Base-by-base conservation (phyloP, 495 filamentous ascomycete genomes). In the Tuber microsphaerosporum region DNA sequence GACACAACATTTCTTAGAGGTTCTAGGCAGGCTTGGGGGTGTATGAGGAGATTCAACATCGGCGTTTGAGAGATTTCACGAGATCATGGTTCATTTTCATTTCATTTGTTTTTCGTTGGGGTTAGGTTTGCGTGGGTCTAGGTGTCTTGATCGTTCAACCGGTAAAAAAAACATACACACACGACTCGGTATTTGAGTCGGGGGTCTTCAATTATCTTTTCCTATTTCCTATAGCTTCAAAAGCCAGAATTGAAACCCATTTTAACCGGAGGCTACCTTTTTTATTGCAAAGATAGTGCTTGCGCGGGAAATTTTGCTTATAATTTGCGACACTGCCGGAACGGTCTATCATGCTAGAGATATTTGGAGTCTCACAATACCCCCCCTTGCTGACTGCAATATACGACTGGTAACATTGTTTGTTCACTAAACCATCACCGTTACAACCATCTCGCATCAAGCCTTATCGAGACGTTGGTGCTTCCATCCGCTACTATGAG, bases 41-140 rank as follows among this genome's bases (percentile, higher is more conserved):
- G 71, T 73, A 80, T 77, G 83, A 86, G 84, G 88, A 88, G 87
- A 89, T 89, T 89, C 86, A 88, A 88, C 85, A 88, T 88, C 85
- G 87, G 87, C 86, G 84, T 86, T 79, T 76, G 74, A 71, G 76
- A 80, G 72, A 61, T 76, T 69, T 73, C 61, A 73, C 72, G 74
- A 73, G 69, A 69, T 65, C 37, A 73, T 71, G 41, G 79, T 69
- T 74, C 51, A 26, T 73, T 69, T 19, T 78, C 41, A 73, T 80
- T 74, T 71, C 68, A 69, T 77, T 72, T 80, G 48, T 73, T 73
- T 37, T 74, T 76, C 69, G 39, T 70, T 80, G 41, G 78, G 77
- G 71, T 75, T 69, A 73, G 77, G 73, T 61, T 46, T 51, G 45
- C 65, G 75, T 71, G 44, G 72, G 56, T 56, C 56, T 41, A 70